These are phyloP conservation scores for Hypoxylon crocopeplum DNA, from an alignment of 495 filamentous ascomycete species.

Conservation along the genomic window DNA sequence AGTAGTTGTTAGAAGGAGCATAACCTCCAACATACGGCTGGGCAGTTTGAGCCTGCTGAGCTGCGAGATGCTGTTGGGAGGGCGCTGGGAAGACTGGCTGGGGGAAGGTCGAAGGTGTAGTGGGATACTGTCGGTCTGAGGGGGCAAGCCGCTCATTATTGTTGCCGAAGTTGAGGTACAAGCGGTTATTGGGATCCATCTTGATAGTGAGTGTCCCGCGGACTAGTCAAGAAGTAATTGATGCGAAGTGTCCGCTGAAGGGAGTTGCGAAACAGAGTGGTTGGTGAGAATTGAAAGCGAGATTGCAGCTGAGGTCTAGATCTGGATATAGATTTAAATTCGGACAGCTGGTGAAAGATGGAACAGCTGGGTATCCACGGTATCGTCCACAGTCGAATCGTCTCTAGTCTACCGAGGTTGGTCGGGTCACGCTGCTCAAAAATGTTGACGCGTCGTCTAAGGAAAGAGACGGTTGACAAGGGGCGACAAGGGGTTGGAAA, in stretches of 20 bases:
- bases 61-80: constrained; percentile 55
- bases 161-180: constrained; percentile 75
- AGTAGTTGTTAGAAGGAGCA: constrained; percentile 68
- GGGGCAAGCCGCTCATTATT: constrained; percentile 70
- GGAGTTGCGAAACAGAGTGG: neutral
- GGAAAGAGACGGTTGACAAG: constrained; percentile 3
- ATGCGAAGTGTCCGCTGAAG: neutral
- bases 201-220: constrained; percentile 15
- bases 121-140: constrained; percentile 87
- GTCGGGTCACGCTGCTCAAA: too few relatives aligned
- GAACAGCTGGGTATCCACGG: too few relatives aligned
- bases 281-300: neutral
- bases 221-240: neutral
- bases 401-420: too few relatives aligned
- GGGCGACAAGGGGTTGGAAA: neutral
- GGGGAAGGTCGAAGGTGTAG: constrained; percentile 94
- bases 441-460: neutral
- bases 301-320: neutral
- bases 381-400: too few relatives aligned
- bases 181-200: constrained; percentile 65
- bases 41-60: constrained; percentile 51
- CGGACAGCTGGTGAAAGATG: too few relatives aligned
- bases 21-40: constrained; percentile 56
- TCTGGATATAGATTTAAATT: too few relatives aligned
- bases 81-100: constrained; percentile 77